phyloP scores from a whole-genome alignment of 192 early-diverging fungal genomes.

The Gorgonomyces haynaldii region DNA sequence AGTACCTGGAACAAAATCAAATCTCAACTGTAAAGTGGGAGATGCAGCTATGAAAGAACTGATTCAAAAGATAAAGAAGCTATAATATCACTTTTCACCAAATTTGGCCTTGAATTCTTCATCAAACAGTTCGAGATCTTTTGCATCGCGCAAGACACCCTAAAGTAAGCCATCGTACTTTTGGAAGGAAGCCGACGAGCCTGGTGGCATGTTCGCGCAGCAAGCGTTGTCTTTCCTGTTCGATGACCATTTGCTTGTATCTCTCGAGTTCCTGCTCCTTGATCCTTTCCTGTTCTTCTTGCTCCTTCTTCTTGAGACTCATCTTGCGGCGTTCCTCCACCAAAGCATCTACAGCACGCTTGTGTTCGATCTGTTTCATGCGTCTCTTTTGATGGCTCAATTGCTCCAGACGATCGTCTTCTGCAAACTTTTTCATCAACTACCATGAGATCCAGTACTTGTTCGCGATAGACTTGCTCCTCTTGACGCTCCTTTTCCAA shows the following conservation, averaged over 20 bases:
- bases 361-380: conserved; percentile 49
- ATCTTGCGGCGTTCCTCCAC: conserved; percentile 33
- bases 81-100: conserved; percentile 11
- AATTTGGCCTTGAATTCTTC: conserved; percentile 41
- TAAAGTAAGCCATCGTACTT: conserved; percentile 24
- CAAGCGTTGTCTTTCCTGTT: conserved; percentile 48
- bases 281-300: conserved; percentile 18
- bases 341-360: conserved; percentile 42
- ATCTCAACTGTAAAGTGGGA: no score
- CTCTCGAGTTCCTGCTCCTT: conserved; percentile 30
- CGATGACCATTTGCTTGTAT: conserved; percentile 42
- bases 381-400: conserved; percentile 37
- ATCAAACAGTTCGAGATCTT: conserved; percentile 49
- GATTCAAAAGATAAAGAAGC: conserved; percentile 23
- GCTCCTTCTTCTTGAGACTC: conserved; percentile 22
- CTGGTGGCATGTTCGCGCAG: conserved; percentile 47
- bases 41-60: conserved; percentile 15
- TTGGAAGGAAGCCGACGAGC: conserved; percentile 43
- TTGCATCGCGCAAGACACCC: conserved; percentile 48
- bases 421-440: conserved; percentile 48
- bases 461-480: conserved; percentile 35
- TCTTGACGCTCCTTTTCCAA: conserved; percentile 28
- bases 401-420: conserved; percentile 47
- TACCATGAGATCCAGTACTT: conserved; percentile 17
- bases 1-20: no score